Conservation (phyloP, 2,329 filamentous ascomycete species). For the Epichloe festucae region DNA sequence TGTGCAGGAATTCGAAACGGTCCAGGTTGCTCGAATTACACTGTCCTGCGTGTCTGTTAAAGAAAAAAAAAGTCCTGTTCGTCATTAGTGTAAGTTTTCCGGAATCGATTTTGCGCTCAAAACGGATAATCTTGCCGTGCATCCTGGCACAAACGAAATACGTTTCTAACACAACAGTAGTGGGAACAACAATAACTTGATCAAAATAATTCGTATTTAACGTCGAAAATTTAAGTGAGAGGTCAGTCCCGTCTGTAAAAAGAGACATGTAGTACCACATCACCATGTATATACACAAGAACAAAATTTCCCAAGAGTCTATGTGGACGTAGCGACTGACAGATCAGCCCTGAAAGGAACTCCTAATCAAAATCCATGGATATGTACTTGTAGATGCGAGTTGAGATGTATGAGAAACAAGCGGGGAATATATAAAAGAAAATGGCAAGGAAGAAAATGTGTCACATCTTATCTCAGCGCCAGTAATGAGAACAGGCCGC, state of each 20-base stretch:
- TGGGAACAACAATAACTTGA: no score
- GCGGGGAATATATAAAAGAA: no score
- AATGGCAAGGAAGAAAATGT: background rate
- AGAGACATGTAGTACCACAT: background rate
- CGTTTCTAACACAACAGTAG: no score
- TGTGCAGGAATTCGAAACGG: no score
- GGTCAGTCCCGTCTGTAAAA: background rate
- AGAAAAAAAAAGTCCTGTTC: no score
- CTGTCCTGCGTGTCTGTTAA: no score
- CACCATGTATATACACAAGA: background rate
- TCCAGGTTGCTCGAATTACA: no score
- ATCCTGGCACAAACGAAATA: no score
- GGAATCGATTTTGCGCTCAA: no score
- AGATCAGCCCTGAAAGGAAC: background rate
- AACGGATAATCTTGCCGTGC: no score
- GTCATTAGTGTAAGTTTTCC: no score
- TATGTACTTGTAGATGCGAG: background rate
- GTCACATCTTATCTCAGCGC: conserved; percentile 31
- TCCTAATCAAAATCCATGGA: background rate
- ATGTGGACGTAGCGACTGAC: background rate
- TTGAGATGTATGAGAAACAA: background rate
- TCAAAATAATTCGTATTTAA: no score
- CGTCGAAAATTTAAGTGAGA: background rate
- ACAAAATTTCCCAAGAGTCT: background rate
- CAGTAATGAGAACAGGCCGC: conserved; percentile 68